These are phyloP conservation scores for Lipomyces sp. DNA, from an alignment of 805 yeast species.

Conservation along the genomic window DNA sequence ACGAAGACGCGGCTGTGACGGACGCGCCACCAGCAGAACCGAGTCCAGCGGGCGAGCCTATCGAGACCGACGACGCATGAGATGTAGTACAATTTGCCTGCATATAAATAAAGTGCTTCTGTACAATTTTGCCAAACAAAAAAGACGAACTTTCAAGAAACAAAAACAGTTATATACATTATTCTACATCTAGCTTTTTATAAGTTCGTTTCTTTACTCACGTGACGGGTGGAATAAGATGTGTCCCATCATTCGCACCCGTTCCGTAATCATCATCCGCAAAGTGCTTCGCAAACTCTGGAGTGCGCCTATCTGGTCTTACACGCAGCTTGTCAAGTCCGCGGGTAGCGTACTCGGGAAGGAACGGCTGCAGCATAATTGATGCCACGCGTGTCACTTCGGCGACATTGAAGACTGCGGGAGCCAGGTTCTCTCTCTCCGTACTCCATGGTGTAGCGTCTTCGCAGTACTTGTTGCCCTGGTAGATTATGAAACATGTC, in stretches of 20 bases:
- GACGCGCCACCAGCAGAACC: slow-evolving; percentile 13
- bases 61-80: slow-evolving; percentile 20
- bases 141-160: too few relatives aligned
- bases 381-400: slow-evolving; percentile 69
- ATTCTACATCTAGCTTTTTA: slow-evolving; percentile 3
- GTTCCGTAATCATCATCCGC: slow-evolving; percentile 60
- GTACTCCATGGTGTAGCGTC: slow-evolving; percentile 68
- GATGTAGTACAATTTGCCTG: too few relatives aligned
- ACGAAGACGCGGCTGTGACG: slow-evolving; percentile 9
- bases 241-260: slow-evolving; percentile 43
- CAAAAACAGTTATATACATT: background rate
- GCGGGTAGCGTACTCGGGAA: slow-evolving; percentile 58
- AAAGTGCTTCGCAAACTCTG: slow-evolving; percentile 51
- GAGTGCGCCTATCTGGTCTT: slow-evolving; percentile 39
- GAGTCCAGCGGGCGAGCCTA: slow-evolving; percentile 20
- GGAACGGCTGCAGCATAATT: slow-evolving; percentile 66
- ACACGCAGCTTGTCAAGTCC: slow-evolving; percentile 67
- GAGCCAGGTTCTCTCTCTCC: background rate
- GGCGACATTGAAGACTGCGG: slow-evolving; percentile 57
- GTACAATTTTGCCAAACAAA: too few relatives aligned
- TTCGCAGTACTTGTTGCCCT: slow-evolving; percentile 66
- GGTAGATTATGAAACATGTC: background rate
- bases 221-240: slow-evolving; percentile 5
- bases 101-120: too few relatives aligned
- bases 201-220: background rate